A percentile compares a stretch with the other conserved stretches of the same genome.
These are phyloP conservation scores for Globisporangium iwayamae DNA, from an alignment of 352 stramenopile genomes.

Conservation along the genomic window DNA sequence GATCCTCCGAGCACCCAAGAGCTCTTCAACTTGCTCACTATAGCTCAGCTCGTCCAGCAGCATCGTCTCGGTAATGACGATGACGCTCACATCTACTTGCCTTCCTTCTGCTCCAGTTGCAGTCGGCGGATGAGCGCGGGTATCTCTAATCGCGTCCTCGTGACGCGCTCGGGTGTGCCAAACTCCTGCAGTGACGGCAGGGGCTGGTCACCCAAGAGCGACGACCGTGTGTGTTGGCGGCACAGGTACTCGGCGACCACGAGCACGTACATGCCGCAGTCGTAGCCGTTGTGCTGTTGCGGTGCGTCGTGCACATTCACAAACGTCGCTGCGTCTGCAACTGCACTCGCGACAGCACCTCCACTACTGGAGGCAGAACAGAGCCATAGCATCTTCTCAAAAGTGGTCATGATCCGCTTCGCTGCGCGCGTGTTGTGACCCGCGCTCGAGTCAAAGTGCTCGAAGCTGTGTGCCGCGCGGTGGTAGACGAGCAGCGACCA, in stretches of 20 bases:
- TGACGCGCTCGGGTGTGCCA: conserved; percentile 47
- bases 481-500: conserved; percentile 73
- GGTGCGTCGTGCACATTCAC: conserved; percentile 35
- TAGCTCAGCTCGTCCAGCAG: background rate
- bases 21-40: background rate
- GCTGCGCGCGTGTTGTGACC: conserved; percentile 54
- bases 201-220: background rate
- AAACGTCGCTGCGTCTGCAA: conserved; percentile 10
- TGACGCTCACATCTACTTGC: background rate
- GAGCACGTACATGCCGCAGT: conserved; percentile 83
- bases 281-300: conserved; percentile 77
- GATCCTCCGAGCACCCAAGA: background rate
- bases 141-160: conserved; percentile 43
- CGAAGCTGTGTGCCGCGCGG: conserved; percentile 24
- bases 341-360: background rate
- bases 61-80: background rate
- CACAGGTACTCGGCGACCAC: conserved; percentile 61
- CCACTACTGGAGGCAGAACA: background rate
- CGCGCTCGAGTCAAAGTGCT: conserved; percentile 75
- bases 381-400: conserved; percentile 37
- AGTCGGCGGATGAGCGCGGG: conserved; percentile 35
- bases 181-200: conserved; percentile 32
- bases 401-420: conserved; percentile 31
- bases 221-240: conserved; percentile 19
- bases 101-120: conserved; percentile 2